A percentile compares a stretch with the other conserved stretches of the same genome.
phyloP scores from a whole-genome alignment of 257 asterid genomes.

The Lycium barbarum region DNA sequence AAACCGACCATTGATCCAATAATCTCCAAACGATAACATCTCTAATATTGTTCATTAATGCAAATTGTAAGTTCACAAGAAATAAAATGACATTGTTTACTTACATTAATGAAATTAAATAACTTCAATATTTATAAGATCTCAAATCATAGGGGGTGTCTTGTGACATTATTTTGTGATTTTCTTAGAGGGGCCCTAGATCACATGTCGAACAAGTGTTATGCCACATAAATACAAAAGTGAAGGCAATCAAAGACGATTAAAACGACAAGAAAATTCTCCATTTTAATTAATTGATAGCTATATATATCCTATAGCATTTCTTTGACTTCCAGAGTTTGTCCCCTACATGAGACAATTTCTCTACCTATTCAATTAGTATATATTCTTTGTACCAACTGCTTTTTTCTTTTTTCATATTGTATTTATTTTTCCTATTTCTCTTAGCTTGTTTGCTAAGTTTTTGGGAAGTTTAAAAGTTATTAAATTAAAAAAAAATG shows the following conservation, averaged over 20 bases:
- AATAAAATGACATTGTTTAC: background rate
- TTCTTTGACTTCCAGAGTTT: slow-evolving; percentile 22
- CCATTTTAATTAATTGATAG: background rate
- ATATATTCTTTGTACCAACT: background rate
- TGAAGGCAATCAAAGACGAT: background rate
- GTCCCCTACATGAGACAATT: slow-evolving; percentile 4
- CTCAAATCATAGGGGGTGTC: background rate
- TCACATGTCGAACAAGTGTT: slow-evolving; percentile 9
- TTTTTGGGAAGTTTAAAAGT: no score
- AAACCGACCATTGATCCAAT: background rate
- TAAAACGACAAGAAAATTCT: background rate
- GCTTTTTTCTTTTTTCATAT: background rate
- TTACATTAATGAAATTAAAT: background rate
- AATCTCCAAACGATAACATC: background rate
- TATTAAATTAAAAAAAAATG: no score
- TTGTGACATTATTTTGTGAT: slow-evolving; percentile 20
- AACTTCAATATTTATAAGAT: background rate
- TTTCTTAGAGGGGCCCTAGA: background rate
- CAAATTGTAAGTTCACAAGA: slow-evolving; percentile 21
- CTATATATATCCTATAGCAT: background rate
- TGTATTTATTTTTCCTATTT: background rate
- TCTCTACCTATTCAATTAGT: background rate
- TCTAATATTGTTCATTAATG: background rate
- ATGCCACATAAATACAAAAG: slow-evolving; percentile 20
- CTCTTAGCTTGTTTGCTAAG: no score